These are phyloP conservation scores for Hyaloscypha finlandica DNA, from an alignment of 495 filamentous ascomycete genomes.

Conservation along the genomic window DNA sequence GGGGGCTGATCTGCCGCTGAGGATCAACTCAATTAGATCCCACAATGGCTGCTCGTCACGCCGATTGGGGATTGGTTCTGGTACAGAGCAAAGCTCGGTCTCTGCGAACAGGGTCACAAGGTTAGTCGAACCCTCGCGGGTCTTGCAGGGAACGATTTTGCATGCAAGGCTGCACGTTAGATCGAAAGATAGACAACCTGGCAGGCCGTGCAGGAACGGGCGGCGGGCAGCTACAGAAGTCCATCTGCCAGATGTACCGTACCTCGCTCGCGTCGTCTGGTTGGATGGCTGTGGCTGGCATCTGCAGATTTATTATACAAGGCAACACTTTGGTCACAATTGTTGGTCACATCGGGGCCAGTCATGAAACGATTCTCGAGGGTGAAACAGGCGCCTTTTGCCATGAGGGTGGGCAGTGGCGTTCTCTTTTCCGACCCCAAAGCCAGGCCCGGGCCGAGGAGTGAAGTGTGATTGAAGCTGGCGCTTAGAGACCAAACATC, in stretches of 20 bases:
- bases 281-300: slow-evolving; percentile 1
- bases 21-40: neutral
- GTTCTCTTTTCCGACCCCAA: slow-evolving; percentile 6
- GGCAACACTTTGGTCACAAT: slow-evolving; percentile 23
- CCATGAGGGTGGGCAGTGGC: neutral
- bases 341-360: slow-evolving; percentile 6
- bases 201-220: neutral
- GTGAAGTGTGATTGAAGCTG: slow-evolving; percentile 18
- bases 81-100: neutral
- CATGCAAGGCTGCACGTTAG: neutral
- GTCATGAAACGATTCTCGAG: slow-evolving; percentile 24
- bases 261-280: neutral
- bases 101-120: neutral
- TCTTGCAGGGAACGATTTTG: neutral
- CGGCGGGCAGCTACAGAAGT: neutral
- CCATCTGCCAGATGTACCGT: neutral
- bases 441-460: neutral
- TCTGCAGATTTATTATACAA: slow-evolving; percentile 16
- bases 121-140: neutral
- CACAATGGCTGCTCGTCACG: neutral
- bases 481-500: slow-evolving; percentile 23
- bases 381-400: slow-evolving; percentile 32
- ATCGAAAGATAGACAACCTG: neutral
- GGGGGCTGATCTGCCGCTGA: slow-evolving; percentile 8
- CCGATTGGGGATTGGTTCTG: neutral